Evolutionary conservation across 208 protist genomes (phyloP).

Genomic region (Leishmania tarentolae): DNA sequence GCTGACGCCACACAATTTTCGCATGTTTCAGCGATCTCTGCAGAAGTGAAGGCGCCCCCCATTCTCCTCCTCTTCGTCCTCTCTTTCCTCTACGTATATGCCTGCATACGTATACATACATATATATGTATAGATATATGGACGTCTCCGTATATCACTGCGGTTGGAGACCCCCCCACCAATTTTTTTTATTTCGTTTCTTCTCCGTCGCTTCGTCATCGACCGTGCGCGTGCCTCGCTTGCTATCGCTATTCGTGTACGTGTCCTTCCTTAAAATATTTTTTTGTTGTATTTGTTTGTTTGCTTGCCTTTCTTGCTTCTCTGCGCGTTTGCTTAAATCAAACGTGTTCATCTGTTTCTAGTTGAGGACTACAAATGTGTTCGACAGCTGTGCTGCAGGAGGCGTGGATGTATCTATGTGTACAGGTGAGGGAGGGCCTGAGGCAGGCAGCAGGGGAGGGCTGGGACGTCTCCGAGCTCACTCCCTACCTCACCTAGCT

Average conservation of each 20-base stretch:
- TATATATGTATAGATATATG: too few species aligned
- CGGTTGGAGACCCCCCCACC: neutral
- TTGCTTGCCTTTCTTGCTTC: neutral
- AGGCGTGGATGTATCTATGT: neutral
- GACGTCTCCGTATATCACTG: too few species aligned
- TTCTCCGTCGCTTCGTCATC: neutral
- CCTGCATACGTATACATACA: too few species aligned
- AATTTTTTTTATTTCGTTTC: neutral
- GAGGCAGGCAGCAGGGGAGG: neutral
- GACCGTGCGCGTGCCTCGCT: neutral
- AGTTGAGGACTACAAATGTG: neutral
- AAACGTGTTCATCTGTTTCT: neutral
- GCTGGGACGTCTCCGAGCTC: neutral
- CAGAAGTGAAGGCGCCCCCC: too few species aligned
- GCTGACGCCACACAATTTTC: too few species aligned
- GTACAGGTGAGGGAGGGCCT: neutral
- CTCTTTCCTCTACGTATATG: neutral
- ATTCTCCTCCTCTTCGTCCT: neutral
- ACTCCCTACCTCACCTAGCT: neutral
- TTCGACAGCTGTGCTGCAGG: neutral
- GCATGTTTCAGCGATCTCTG: too few species aligned
- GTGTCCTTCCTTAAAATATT: too few species aligned
- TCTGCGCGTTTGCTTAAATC: neutral
- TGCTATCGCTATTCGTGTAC: neutral
- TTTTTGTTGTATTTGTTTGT: too few species aligned